phyloP scores from a whole-genome alignment of 495 filamentous ascomycete genomes.

The Penicillium arizonense region DNA sequence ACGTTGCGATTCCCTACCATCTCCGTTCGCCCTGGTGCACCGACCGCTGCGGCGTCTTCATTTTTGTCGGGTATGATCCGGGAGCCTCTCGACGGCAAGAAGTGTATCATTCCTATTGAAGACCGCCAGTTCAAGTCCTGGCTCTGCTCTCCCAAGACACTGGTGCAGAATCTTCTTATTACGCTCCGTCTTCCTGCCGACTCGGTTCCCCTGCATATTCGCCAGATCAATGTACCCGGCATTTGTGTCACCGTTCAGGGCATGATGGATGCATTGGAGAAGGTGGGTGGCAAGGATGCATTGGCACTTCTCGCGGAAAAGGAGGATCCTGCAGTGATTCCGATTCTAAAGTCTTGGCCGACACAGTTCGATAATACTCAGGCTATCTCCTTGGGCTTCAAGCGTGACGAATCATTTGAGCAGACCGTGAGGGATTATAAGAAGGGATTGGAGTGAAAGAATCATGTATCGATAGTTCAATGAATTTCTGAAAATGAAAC shows the following conservation, averaged over 20 bases:
- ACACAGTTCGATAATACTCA: conserved; percentile 61
- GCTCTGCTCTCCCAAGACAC: conserved; percentile 59
- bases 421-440: conserved; percentile 55
- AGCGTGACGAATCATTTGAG: conserved; percentile 55
- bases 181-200: conserved; percentile 52
- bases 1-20: conserved; percentile 71
- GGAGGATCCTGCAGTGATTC: conserved; percentile 56
- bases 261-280: conserved; percentile 68
- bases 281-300: conserved; percentile 65
- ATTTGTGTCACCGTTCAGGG: conserved; percentile 67
- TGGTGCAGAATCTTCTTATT: conserved; percentile 63
- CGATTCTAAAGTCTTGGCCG: conserved; percentile 68
- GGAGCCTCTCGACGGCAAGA: conserved; percentile 56
- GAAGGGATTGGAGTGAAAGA: conserved; percentile 25
- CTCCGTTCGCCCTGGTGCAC: conserved; percentile 65
- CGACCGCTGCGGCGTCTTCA: conserved; percentile 64
- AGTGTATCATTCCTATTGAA: conserved; percentile 61
- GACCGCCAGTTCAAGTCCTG: conserved; percentile 61
- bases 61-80: conserved; percentile 71
- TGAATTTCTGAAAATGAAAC: neutral
- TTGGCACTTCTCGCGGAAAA: conserved; percentile 58
- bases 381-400: conserved; percentile 56
- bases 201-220: conserved; percentile 51
- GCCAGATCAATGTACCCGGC: conserved; percentile 69
- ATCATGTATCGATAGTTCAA: neutral